Base-by-base conservation (phyloP, 345 rosid species). In the Populus davidiana region DNA sequence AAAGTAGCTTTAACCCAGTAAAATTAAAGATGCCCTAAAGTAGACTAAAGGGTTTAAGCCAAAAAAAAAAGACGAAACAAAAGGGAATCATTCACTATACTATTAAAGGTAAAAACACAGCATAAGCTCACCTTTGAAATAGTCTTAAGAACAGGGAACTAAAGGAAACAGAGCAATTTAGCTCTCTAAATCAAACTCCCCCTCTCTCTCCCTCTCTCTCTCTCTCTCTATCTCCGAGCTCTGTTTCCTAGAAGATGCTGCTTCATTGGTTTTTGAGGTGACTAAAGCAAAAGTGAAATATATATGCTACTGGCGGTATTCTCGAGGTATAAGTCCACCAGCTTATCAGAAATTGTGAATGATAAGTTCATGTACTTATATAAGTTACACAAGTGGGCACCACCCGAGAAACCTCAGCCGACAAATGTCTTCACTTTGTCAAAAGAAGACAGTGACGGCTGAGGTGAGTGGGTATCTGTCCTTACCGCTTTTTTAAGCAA, bases 1-100 rank as follows among this genome's bases (percentile, higher is more conserved):
- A 85, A 82, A 82, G 81, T 75, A 78, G 23, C 83, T 74, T 80
- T 80, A 77, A 56, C 71, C 73, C 63, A 69, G 71, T 50, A 62
- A 78, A 79, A 77, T 67, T 50, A 68, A 71, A 68, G 75, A 71
- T 72, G 77, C 68, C 52, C 9, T 29, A 71, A 79, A 82, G 78
- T 23, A 59, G 78, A 49, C 49, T 47, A 2, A 7, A 49, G 49
- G 25, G 33, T 74, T 27, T 47, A 20, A 3, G 43, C 31, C 25
- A 13, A 14, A 29, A 17, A 71, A 10, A 44, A 33, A 63, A 69
- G 7, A 78, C 13, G 43, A 27, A 7, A 47, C 1, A 49, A 83
- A 65, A 56, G 27, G 27, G 25, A 47, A 20, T 44, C 70, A 61
- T 21, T 36, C 9, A 6, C 16, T 23, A 47, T 39, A 9, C 61